Conservation (phyloP, 441 rosid genomes). For the Aleurites moluccanus region DNA sequence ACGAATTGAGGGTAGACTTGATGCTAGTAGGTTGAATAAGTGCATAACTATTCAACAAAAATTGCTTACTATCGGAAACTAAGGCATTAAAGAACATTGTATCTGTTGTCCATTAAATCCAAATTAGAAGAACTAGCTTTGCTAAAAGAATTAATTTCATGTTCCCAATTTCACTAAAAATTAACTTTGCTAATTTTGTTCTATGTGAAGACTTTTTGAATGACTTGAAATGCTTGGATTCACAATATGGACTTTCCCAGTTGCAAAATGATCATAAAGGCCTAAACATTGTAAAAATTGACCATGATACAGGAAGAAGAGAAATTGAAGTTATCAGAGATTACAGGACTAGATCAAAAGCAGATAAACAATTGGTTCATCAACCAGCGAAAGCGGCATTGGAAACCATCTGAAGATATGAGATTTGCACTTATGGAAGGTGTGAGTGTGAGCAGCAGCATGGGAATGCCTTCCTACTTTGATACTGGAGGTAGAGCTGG, state of each 20-base stretch:
- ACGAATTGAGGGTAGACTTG: too few species aligned
- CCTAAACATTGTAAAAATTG: not conserved
- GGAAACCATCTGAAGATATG: constrained; percentile 62
- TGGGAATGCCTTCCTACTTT: constrained; percentile 21
- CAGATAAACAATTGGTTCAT: constrained; percentile 72
- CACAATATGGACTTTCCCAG: too few species aligned
- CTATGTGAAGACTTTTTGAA: too few species aligned
- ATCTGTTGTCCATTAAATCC: not conserved
- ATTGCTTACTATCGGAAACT: too few species aligned
- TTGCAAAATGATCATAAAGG: not conserved
- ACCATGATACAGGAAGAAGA: constrained; percentile 51
- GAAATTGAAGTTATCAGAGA: constrained; percentile 44
- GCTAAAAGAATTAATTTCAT: not conserved
- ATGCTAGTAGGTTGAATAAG: not conserved
- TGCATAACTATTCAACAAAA: not conserved
- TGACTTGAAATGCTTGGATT: too few species aligned
- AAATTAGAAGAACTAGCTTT: not conserved
- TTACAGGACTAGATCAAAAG: constrained; percentile 53
- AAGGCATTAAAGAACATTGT: too few species aligned
- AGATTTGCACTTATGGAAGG: constrained; percentile 46
- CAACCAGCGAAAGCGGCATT: constrained; percentile 68
- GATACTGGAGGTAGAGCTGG: constrained; percentile 18
- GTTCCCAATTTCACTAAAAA: too few species aligned
- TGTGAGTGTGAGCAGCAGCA: constrained; percentile 15
- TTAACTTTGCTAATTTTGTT: too few species aligned